Conservation (phyloP, 352 stramenopile species). For the Pythium phragmiticola region DNA sequence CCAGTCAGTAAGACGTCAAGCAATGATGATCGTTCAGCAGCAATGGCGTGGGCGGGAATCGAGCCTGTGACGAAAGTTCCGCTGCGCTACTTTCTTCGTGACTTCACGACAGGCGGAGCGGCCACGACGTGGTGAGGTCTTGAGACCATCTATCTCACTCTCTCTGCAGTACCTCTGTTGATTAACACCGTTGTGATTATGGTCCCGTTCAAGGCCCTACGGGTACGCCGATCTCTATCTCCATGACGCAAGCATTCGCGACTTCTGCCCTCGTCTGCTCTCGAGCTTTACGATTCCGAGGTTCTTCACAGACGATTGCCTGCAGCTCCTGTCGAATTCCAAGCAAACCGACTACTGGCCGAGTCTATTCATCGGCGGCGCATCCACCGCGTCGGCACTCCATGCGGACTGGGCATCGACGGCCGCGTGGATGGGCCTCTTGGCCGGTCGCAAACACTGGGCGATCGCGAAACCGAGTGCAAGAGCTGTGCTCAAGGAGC, state of each 20-base stretch:
- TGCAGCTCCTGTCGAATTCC: conserved; percentile 22
- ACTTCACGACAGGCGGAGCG: conserved; percentile 8
- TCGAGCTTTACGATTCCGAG: conserved; percentile 27
- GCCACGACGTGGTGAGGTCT: conserved; percentile 2
- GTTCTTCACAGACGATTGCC: conserved; percentile 30
- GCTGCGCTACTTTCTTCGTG: conserved; percentile 17
- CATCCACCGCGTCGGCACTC: conserved; percentile 30
- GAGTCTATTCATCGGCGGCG: conserved; percentile 38
- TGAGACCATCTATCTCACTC: background rate
- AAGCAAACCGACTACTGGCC: conserved; percentile 40
- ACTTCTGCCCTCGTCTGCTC: conserved; percentile 34
- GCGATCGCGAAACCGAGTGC: conserved; percentile 33
- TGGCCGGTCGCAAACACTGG: conserved; percentile 37
- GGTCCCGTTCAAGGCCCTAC: conserved; percentile 11
- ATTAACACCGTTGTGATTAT: background rate
- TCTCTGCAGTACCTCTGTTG: too few relatives aligned
- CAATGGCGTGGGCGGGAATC: conserved; percentile 26
- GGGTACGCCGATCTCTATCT: conserved; percentile 34
- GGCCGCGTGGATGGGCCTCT: conserved; percentile 38
- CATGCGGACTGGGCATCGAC: conserved; percentile 37
- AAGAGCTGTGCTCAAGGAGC: conserved; percentile 27
- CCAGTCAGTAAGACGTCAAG: background rate
- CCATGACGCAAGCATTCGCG: conserved; percentile 33
- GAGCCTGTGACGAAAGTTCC: conserved; percentile 10
- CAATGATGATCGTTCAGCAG: background rate